Evolutionary conservation across 2,329 filamentous ascomycete species (phyloP).

Genomic region (Leptographium procerum): DNA sequence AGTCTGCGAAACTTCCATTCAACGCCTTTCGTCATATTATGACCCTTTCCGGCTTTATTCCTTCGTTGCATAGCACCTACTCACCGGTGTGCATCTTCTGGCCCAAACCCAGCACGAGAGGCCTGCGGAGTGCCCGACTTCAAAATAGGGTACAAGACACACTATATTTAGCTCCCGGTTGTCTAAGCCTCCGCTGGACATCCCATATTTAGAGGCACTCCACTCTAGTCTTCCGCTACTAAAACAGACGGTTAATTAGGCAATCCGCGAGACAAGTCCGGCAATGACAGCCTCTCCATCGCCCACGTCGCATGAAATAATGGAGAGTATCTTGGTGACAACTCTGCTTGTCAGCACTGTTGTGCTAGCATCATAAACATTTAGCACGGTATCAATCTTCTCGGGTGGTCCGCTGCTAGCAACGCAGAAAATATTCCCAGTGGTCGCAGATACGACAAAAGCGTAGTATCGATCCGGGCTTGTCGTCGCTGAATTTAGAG

Average conservation of each 20-base stretch:
- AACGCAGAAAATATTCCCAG: background rate
- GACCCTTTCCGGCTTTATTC: background rate
- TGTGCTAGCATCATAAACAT: background rate
- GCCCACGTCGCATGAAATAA: background rate
- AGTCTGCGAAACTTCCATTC: background rate
- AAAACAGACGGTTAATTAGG: background rate
- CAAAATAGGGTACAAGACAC: background rate
- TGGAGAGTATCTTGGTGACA: background rate
- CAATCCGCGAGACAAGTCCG: background rate
- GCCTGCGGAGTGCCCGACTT: background rate
- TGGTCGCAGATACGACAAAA: background rate
- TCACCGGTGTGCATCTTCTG: background rate
- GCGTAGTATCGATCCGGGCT: background rate
- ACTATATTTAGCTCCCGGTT: background rate
- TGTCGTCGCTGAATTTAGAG: background rate
- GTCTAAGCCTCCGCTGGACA: background rate
- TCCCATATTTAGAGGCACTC: background rate
- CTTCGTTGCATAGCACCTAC: background rate
- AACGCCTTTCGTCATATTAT: background rate
- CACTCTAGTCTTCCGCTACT: background rate
- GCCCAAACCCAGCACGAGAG: background rate
- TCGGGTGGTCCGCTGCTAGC: background rate
- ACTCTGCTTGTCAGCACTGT: background rate
- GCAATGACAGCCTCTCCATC: background rate
- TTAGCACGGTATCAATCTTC: background rate